phyloP scores from a whole-genome alignment of 2,329 filamentous ascomycete species.

The Apiospora marii region DNA sequence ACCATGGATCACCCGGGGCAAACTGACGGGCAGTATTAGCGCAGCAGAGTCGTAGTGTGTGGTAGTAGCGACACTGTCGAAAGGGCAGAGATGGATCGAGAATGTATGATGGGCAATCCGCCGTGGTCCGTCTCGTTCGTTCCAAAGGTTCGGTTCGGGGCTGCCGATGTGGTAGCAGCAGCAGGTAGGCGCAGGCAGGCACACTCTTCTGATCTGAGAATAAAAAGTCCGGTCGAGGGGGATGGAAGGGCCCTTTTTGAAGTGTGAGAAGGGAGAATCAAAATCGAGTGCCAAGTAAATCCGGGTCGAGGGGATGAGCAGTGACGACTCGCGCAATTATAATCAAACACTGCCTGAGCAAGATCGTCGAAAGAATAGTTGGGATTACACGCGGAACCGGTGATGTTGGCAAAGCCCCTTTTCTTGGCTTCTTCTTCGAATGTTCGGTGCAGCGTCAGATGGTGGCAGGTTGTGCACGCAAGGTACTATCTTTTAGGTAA shows the following conservation, averaged over 20 bases:
- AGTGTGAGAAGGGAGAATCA: not conserved
- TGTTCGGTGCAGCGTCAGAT: constrained; percentile 23
- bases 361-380: not conserved
- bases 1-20: constrained; percentile 7
- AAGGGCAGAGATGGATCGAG: constrained; percentile 7
- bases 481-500: constrained; percentile 12
- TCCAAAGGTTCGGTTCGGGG: constrained; percentile 19
- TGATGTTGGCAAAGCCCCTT: constrained; percentile 18
- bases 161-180: not conserved
- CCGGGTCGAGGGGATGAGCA: not conserved
- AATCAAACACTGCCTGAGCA: not conserved
- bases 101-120: constrained; percentile 1
- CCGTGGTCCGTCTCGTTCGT: constrained; percentile 13
- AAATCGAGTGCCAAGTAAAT: constrained; percentile 6
- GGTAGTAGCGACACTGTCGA: not conserved
- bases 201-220: not conserved
- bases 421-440: constrained; percentile 26
- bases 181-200: not conserved
- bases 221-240: not conserved
- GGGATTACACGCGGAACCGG: not conserved
- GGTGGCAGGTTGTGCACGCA: not conserved
- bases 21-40: constrained; percentile 1
- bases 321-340: constrained; percentile 11
- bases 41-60: not conserved
- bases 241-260: not conserved